phyloP scores from a whole-genome alignment of 441 rosid genomes.

The Macaranga tanarius region DNA sequence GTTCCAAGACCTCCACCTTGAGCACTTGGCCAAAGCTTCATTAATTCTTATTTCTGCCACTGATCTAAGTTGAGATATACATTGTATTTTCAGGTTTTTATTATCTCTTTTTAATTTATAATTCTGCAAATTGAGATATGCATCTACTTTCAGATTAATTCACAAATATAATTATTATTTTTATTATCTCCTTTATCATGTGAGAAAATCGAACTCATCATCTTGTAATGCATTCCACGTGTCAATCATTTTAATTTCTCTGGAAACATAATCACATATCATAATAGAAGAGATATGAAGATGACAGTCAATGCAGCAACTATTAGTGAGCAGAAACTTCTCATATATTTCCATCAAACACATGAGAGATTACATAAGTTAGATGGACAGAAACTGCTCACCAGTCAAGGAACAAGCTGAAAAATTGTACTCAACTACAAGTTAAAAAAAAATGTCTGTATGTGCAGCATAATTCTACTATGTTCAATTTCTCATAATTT shows the following conservation, averaged over 20 bases:
- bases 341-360: neutral
- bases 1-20: too few species aligned
- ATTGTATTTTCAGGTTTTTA: too few species aligned
- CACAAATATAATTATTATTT: too few species aligned
- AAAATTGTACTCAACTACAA: neutral
- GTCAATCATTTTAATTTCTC: conserved; percentile 2
- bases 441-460: neutral
- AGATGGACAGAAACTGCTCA: neutral
- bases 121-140: too few species aligned
- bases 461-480: neutral
- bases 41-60: too few species aligned
- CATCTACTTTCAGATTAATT: too few species aligned
- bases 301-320: conserved; percentile 3
- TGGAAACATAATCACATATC: neutral
- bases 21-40: too few species aligned
- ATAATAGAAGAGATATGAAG: neutral
- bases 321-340: neutral
- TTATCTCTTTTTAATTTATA: too few species aligned
- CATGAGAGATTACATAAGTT: neutral
- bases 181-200: too few species aligned
- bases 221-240: too few species aligned
- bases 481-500: neutral
- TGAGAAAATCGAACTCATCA: too few species aligned
- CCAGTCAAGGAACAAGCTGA: neutral
- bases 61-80: too few species aligned